Evolutionary conservation across 2,329 filamentous ascomycete genomes (phyloP).

Genomic region (Claviceps sp.): DNA sequence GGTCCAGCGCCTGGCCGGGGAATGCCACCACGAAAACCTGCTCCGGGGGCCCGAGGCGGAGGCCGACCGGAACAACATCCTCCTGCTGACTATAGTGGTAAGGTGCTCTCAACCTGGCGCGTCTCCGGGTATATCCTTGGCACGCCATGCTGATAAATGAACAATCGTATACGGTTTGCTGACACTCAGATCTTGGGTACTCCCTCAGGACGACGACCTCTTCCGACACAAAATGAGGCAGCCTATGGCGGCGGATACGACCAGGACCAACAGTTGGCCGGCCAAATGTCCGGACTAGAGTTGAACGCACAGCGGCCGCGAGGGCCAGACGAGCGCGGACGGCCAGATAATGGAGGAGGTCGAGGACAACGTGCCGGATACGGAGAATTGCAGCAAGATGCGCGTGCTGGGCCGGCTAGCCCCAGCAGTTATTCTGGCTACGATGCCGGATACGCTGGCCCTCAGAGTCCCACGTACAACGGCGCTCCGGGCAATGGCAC

Average conservation of each 20-base stretch:
- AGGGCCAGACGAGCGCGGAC: conserved; percentile 14
- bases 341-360: conserved; percentile 12
- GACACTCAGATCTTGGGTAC: conserved; percentile 5
- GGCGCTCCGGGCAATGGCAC: conserved; percentile 41
- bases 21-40: conserved; percentile 2
- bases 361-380: conserved; percentile 17
- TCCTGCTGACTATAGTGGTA: conserved; percentile 4
- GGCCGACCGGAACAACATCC: conserved; percentile 3
- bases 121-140: neutral
- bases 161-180: neutral
- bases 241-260: conserved; percentile 12
- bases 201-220: conserved; percentile 11
- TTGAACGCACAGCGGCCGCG: conserved; percentile 17
- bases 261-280: conserved; percentile 18
- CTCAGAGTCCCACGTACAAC: conserved; percentile 20
- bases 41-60: neutral
- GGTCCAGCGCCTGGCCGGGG: conserved; percentile 17
- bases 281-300: conserved; percentile 23
- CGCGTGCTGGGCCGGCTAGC: conserved; percentile 14
- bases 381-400: conserved; percentile 13
- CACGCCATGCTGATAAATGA: neutral
- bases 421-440: conserved; percentile 15
- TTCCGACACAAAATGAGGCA: conserved; percentile 9
- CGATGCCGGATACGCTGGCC: conserved; percentile 13
- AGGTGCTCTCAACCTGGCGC: neutral